Evolutionary conservation across 2,329 filamentous ascomycete species (phyloP), one percentile per base, ranked within the genome.

Genomic region (Celoporthe dispersa): DNA sequence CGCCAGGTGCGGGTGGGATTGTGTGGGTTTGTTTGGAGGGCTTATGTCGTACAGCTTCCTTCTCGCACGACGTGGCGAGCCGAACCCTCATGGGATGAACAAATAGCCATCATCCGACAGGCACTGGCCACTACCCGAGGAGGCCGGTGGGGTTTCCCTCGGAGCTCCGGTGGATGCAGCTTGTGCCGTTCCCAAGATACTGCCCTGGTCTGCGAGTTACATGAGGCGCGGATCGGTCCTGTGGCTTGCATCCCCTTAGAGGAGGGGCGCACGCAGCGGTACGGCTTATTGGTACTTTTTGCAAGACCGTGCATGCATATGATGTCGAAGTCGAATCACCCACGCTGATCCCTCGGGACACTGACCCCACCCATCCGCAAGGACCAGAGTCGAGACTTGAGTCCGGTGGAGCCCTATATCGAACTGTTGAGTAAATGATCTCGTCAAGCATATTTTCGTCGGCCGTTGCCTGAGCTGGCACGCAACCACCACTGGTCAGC

Each of bases 351-450:
- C 41, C 41, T 64, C 62, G 41, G 41, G 62, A 48, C 37, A 19
- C 35, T 48, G n/a, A 31, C n/a, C 35, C 37, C 37, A 14, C 37
- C 39, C 33, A 44, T 39, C 67, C 64, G 25, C 61, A 35, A 19
- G 19, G 35, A 37, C 25, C n/a, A 7, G n/a, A 16, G 60, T 63
- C 35, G 60, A 63, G 60, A 41, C 33, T 44, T 11, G 37, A 61
- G 39, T 33, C 28, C 33, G 53, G 53, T 59, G 64, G 25, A 22
- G 37, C 28, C n/a, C 53, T 39, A 33, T 55, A 35, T n/a, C 41
- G 22, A 55, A 41, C n/a, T 55, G 37, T 57, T 68, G 69, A 68
- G 51, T 61, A 63, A 22, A 16, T 63, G 37, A 14, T 37, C 25
- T 37, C 12, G 19, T 41, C 39, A 37, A 44, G 60, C 60, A 63